Percentiles rank a stretch among this genome's conserved stretches.
Conservation (phyloP, 2,329 filamentous ascomycete species). For the Fusarium paranaense region DNA sequence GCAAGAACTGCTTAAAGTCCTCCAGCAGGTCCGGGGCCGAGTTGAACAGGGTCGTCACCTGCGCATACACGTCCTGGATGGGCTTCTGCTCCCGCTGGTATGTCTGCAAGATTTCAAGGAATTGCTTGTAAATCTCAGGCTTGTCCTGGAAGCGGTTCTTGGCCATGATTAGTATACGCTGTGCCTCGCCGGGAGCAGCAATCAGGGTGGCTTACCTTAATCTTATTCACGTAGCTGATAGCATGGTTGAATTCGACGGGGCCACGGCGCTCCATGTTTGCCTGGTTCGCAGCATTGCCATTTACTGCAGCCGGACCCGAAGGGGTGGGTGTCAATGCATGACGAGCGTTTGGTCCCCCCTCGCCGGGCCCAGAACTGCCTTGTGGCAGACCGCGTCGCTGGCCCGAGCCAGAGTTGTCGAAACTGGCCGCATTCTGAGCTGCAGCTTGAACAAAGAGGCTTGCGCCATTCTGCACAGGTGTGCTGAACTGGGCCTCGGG, state of each 20-base stretch:
- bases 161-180: constrained; percentile 36
- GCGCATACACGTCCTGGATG: constrained; percentile 97
- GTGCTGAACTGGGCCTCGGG: constrained; percentile 72
- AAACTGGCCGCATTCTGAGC: constrained; percentile 51
- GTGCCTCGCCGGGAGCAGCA: not conserved
- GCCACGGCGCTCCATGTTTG: constrained; percentile 83
- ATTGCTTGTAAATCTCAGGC: constrained; percentile 99
- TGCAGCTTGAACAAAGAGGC: constrained; percentile 59
- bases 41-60: constrained; percentile 94
- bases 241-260: constrained; percentile 99
- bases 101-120: constrained; percentile 96
- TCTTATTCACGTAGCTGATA: constrained; percentile 99
- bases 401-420: constrained; percentile 46
- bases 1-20: constrained; percentile 98
- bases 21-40: constrained; percentile 94
- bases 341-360: constrained; percentile 59
- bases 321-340: constrained; percentile 71
- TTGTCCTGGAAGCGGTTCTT: constrained; percentile 97
- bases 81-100: constrained; percentile 98
- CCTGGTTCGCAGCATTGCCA: constrained; percentile 68
- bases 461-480: constrained; percentile 63
- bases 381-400: constrained; percentile 47
- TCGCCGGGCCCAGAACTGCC: constrained; percentile 52
- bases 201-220: constrained; percentile 76
- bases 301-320: constrained; percentile 70